These are phyloP conservation scores for Cubamyces sp. DNA, from an alignment of 768 basidiomycete genomes.

Conservation along the genomic window DNA sequence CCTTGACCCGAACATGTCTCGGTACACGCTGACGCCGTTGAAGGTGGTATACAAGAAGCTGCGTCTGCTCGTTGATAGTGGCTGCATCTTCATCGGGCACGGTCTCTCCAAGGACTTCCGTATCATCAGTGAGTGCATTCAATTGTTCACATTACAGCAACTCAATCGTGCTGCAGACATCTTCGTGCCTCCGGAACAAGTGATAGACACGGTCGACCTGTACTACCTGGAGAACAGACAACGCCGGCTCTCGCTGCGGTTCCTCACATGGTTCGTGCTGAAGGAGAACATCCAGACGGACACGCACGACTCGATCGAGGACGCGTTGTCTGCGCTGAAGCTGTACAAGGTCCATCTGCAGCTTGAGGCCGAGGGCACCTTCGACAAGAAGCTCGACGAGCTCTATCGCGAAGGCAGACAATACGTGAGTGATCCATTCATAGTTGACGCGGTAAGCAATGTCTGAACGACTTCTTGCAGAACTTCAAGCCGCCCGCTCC, in stretches of 20 bases:
- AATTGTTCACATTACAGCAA: background rate
- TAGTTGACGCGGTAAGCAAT: too few species aligned
- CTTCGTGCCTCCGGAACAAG: constrained; percentile 92
- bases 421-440: constrained; percentile 52
- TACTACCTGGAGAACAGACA: constrained; percentile 84
- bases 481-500: constrained; percentile 27
- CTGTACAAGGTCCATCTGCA: constrained; percentile 82
- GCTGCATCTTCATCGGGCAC: constrained; percentile 97
- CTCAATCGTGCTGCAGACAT: constrained; percentile 62
- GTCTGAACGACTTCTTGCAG: background rate
- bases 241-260: constrained; percentile 87
- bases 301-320: constrained; percentile 98
- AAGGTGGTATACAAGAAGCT: constrained; percentile 99
- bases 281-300: constrained; percentile 91
- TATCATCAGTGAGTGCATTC: constrained; percentile 81
- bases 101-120: constrained; percentile 97
- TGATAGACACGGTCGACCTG: constrained; percentile 97
- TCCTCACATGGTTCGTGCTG: constrained; percentile 93
- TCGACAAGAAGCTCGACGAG: constrained; percentile 88
- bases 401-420: constrained; percentile 78
- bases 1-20: constrained; percentile 81
- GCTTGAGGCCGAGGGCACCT: constrained; percentile 73
- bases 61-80: constrained; percentile 87
- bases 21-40: constrained; percentile 88
- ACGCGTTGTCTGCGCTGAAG: constrained; percentile 83